Evolutionary conservation across 2,329 filamentous ascomycete species (phyloP), one percentile per base, ranked within the genome.

Genomic region (Bipolaris sorokiniana): DNA sequence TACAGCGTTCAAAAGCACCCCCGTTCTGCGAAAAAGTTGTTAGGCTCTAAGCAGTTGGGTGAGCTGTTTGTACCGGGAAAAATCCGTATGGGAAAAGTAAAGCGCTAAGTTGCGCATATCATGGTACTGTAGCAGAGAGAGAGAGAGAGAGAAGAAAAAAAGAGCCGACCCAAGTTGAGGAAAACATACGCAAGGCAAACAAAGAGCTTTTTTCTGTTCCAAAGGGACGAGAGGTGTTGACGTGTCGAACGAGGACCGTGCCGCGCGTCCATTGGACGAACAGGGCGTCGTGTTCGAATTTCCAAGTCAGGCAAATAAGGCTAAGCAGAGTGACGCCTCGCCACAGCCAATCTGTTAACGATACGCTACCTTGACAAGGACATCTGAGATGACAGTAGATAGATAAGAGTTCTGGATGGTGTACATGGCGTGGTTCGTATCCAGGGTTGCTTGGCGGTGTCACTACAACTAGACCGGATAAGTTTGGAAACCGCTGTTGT

Each of bases 391-490:
- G 48, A 46, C 42, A 31, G 33, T 48, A 45, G 56, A 47, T 41
- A 48, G 15, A 42, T 22, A n/a, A 22, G 37, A 42, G 22, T 56
- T 42, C 33, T 46, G 44, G 42, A 34, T 58, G 50, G 52, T 47
- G 54, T 62, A 59, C 49, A 59, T 59, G 55, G 20, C n/a, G 36
- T 61, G 53, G 52, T 54, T 59, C 44, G 58, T 31, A 40, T 58
- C 55, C 58, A 65, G 44, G 26, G 54, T 41, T 56, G 44, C 28
- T 47, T 56, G 54, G 62, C 66, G 65, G 62, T 60, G 57, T 63
- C 63, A 61, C 56, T 44, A 58, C 51, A 51, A 57, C 58, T 49
- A 61, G 54, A 61, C 60, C 64, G 58, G 57, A 59, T 61, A 54
- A 58, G 36, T 31, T 56, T 67, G 54, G 61, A 56, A 51, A 57